Percentiles rank a stretch among this genome's conserved stretches.
These are phyloP conservation scores for Pleurotus sapidus DNA, from an alignment of 768 basidiomycete species.

Conservation along the genomic window DNA sequence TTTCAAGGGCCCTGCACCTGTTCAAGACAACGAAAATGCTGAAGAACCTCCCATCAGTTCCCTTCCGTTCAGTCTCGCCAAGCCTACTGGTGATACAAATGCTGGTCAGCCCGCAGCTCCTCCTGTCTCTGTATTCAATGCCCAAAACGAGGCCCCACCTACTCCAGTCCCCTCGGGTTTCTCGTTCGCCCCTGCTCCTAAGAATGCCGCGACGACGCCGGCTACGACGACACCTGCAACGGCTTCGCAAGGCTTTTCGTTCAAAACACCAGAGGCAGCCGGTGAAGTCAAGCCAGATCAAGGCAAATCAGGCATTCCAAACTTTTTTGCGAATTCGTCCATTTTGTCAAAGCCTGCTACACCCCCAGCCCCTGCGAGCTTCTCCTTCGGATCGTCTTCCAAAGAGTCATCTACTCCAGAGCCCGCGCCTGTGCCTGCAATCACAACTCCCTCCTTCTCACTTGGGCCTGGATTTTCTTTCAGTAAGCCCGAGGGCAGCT, in stretches of 20 bases:
- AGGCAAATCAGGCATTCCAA: conserved; percentile 39
- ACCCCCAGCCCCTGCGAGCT: conserved; percentile 12
- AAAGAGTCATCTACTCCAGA: not conserved
- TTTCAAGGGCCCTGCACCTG: conserved; percentile 8
- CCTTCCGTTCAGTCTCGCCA: conserved; percentile 65
- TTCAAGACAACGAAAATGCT: conserved; percentile 30
- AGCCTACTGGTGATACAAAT: conserved; percentile 15
- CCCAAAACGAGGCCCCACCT: not conserved
- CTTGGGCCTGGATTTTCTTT: conserved; percentile 17
- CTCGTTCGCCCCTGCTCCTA: not conserved
- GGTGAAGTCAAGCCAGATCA: conserved; percentile 8
- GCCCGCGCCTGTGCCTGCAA: conserved; percentile 1
- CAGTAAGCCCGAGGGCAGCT: conserved; percentile 6
- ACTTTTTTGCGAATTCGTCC: conserved; percentile 62
- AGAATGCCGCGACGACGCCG: not conserved
- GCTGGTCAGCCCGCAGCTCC: not conserved
- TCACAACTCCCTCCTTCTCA: conserved; percentile 11
- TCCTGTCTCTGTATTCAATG: conserved; percentile 5
- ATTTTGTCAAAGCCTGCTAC: conserved; percentile 34
- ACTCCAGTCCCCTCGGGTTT: not conserved
- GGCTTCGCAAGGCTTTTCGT: not conserved
- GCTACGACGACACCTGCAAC: not conserved
- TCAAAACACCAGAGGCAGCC: not conserved
- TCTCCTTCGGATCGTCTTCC: not conserved
- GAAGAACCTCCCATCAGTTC: conserved; percentile 65